Base-by-base conservation (phyloP, 2,329 filamentous ascomycete genomes). In the Sclerotinia subarctica region DNA sequence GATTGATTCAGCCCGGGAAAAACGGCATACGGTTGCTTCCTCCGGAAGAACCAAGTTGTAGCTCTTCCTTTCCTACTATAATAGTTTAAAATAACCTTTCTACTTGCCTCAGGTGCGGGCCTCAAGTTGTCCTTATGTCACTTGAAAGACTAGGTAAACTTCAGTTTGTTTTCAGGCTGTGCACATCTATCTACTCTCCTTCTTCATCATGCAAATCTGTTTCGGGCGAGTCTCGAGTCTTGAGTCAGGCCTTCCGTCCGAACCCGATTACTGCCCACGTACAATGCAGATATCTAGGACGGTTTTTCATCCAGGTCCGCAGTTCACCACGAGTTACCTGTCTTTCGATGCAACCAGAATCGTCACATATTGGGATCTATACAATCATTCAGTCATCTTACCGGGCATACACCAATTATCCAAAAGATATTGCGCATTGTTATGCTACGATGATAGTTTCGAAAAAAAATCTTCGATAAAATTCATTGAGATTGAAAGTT, bases 251-350 rank as follows among this genome's bases (percentile, higher is more conserved):
- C 3, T 35, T 35, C 19, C 26, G 3, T 13, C 5, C 29, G 35
- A 35, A 0, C 3, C 3, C 17, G 7, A 35, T 8, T 21, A 35
- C 32, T 32, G n/a, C 26, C 6, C 15, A 17, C 17, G 13, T 11
- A 26, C 19, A 21, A 35, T 54, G 1, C 35, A 29, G n/a, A 35
- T 54, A 2, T 54, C 52, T 54, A 54, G 52, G 1, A 5, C 11
- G 7, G 0, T 11, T 17, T 35, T 15, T 1, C 11, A 13, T 4
- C 5, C 7, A 0, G 21, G 35, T 42, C 6, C 1, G 35, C 2
- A 13, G 17, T 24, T 13, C n/a, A 42, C 35, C 32, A 42, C 35
- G 2, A 2, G 32, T 24, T 38, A 17, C 6, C 6, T 42, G 42
- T 42, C 21, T 38, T 21, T 57, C 21, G 1, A 11, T 42, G 0